phyloP scores from a whole-genome alignment of 1,284 basidiomycete genomes.

The Tilletia horrida region DNA sequence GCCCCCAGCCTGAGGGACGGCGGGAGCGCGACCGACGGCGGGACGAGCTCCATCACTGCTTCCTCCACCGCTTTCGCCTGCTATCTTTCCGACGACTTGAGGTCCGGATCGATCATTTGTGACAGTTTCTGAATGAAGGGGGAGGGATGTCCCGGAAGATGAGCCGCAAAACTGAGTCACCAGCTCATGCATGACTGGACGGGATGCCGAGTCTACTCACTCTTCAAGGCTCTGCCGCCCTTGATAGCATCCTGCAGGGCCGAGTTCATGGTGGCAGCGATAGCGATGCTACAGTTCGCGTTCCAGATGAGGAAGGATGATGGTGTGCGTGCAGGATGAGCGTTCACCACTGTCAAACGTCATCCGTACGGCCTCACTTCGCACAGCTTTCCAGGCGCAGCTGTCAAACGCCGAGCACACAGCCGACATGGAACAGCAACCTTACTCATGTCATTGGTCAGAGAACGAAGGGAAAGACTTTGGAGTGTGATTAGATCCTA shows the following conservation, averaged over 20 bases:
- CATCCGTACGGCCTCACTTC: not conserved
- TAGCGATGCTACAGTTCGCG: not conserved
- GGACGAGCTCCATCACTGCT: conserved; percentile 9
- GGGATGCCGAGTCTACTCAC: conserved; percentile 25
- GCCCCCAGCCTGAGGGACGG: not conserved
- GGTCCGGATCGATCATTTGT: conserved; percentile 37
- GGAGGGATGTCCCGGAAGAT: not conserved
- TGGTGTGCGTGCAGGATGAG: too few relatives aligned
- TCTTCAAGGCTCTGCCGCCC: conserved; percentile 42
- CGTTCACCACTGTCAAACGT: not conserved
- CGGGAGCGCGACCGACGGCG: not conserved
- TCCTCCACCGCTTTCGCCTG: conserved; percentile 22
- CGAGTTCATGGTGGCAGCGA: conserved; percentile 32
- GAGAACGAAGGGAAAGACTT: too few relatives aligned
- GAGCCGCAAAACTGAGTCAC: not conserved
- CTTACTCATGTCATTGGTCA: too few relatives aligned
- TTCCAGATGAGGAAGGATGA: not conserved
- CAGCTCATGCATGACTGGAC: not conserved
- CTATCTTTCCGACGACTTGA: conserved; percentile 26
- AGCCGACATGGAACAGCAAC: too few relatives aligned
- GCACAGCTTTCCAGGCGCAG: too few relatives aligned
- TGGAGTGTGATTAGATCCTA: too few relatives aligned
- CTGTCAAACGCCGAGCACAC: conserved; percentile 2
- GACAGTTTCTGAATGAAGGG: conserved; percentile 28
- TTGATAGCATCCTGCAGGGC: conserved; percentile 43